Percentiles rank a stretch among this genome's conserved stretches.
Conservation (phyloP, 306 rosid genomes). For the Gillenia trifoliata region DNA sequence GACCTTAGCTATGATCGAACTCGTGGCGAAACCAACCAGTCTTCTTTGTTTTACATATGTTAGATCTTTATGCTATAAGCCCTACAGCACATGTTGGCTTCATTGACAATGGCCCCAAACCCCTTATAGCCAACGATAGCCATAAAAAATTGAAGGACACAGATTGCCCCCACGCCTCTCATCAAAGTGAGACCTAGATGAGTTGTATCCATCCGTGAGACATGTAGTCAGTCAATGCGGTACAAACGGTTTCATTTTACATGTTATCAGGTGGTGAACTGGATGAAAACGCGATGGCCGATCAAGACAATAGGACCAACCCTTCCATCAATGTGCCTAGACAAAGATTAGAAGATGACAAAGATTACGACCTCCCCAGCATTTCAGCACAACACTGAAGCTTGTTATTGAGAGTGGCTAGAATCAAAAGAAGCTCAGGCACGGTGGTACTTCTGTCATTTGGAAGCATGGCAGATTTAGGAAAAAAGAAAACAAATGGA, state of each 20-base stretch:
- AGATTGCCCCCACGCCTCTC: background rate
- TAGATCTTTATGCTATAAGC: background rate
- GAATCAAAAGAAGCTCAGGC: constrained; percentile 1
- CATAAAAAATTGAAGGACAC: background rate
- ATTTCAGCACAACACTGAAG: background rate
- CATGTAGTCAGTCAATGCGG: background rate
- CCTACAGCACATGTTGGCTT: background rate
- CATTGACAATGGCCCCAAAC: background rate
- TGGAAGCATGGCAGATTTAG: constrained; percentile 12
- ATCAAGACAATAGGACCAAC: constrained; percentile 21
- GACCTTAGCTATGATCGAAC: background rate
- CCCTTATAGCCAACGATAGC: background rate
- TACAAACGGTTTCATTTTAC: background rate
- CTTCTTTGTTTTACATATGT: background rate
- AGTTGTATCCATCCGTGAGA: background rate
- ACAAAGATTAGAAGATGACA: constrained; percentile 12
- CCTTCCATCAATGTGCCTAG: constrained; percentile 27
- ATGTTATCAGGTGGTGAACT: background rate
- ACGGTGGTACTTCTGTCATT: constrained; percentile 25
- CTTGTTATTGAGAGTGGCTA: constrained; percentile 21
- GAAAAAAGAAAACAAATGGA: constrained; percentile 15
- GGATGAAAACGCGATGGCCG: constrained; percentile 15
- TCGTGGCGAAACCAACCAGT: background rate
- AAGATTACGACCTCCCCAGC: constrained; percentile 4
- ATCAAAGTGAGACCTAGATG: background rate